Percentiles rank a stretch among this genome's conserved stretches.
phyloP scores from a whole-genome alignment of 192 early-diverging fungal species.

The Coemansia sp. region DNA sequence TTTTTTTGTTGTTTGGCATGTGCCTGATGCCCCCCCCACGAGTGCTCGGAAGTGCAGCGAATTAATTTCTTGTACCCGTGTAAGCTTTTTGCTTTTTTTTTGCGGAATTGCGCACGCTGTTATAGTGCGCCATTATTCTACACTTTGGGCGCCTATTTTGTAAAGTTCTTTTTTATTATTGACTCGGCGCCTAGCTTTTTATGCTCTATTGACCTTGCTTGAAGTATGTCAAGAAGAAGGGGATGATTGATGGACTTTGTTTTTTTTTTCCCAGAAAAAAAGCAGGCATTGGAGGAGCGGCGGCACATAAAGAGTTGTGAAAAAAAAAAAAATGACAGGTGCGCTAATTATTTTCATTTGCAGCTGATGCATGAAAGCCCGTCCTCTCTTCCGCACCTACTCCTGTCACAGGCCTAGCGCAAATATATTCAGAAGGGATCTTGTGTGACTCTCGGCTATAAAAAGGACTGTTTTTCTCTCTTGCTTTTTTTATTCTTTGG shows the following conservation, averaged over 20 bases:
- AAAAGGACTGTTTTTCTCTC: not conserved
- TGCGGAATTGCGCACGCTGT: constrained; percentile 2
- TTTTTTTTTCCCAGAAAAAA: too few species aligned
- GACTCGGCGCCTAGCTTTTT: too few species aligned
- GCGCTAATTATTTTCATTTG: constrained; percentile 3
- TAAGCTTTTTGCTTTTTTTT: not conserved
- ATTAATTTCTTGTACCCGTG: not conserved
- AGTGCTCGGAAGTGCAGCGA: not conserved
- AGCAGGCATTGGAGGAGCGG: too few species aligned
- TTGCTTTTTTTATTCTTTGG: not conserved
- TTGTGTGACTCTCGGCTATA: constrained; percentile 1
- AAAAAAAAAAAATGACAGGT: not conserved
- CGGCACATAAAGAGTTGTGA: not conserved
- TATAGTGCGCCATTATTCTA: not conserved
- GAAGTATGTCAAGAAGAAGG: not conserved
- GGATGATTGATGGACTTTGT: not conserved
- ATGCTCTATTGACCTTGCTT: not conserved
- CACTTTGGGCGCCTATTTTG: not conserved
- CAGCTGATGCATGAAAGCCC: not conserved
- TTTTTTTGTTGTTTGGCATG: not conserved
- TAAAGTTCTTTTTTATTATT: too few species aligned
- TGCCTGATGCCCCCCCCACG: not conserved
- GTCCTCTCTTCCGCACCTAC: not conserved
- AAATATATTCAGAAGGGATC: not conserved
- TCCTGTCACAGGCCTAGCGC: constrained; percentile 36